Conservation (phyloP, 1,284 basidiomycete genomes). For the Fomitopsis pinicola region DNA sequence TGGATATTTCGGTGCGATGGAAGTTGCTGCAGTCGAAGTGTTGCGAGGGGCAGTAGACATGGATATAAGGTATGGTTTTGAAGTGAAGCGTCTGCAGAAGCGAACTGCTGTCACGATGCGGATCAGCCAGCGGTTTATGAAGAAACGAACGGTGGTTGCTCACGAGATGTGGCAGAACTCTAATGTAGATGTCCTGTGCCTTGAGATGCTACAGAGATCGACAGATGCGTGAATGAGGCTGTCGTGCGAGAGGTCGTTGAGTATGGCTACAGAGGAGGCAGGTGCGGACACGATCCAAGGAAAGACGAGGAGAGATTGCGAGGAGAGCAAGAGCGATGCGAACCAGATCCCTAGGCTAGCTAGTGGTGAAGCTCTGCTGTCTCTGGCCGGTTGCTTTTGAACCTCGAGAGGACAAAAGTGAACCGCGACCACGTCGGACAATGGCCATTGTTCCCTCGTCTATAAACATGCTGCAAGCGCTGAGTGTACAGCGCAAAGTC, state of each 20-base stretch:
- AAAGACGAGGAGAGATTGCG: background rate
- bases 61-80: conserved; percentile 10
- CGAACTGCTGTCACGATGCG: conserved; percentile 2
- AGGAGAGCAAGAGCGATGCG: background rate
- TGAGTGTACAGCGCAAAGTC: conserved; percentile 11
- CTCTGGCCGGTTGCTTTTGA: conserved; percentile 14
- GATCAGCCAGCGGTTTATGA: conserved; percentile 9
- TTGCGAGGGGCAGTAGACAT: conserved; percentile 18
- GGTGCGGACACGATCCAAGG: background rate
- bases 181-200: conserved; percentile 1
- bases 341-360: conserved; percentile 18
- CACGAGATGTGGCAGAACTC: conserved; percentile 6
- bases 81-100: background rate
- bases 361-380: conserved; percentile 15
- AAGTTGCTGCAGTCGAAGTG: conserved; percentile 5
- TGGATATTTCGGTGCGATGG: conserved; percentile 20
- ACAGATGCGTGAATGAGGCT: background rate
- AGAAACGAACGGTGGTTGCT: conserved; percentile 4
- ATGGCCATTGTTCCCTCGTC: conserved; percentile 19
- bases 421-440: conserved; percentile 18
- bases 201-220: background rate
- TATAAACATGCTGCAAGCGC: conserved; percentile 20
- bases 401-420: conserved; percentile 20
- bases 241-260: background rate
- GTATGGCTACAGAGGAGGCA: conserved; percentile 8